Base-by-base conservation (phyloP, 352 stramenopile species). In the Globisporangium abappressorium region DNA sequence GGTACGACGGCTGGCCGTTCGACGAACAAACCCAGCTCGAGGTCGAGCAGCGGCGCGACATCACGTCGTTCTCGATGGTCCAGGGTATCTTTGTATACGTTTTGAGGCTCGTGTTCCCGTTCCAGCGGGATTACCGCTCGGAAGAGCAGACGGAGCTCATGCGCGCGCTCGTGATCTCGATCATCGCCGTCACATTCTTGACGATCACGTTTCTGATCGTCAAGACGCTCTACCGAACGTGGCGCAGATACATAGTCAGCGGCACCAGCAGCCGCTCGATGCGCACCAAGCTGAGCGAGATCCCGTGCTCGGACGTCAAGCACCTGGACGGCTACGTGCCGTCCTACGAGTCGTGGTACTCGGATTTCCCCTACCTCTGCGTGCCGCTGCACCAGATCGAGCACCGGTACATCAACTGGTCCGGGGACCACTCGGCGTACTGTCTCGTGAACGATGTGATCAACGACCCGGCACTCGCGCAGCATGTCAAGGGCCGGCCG, bases 1-100 rank as follows among this genome's bases (percentile, higher is more conserved):
- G 82, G 80, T 93, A 92, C 68, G 82, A 90, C 64, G 83, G 83
- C 46, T 93, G 85, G 85, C 85, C 85, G 5, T 93, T 91, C 53
- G 85, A 93, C 53, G 62, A 66, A 15, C 14, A 46, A 9, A 81
- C 82, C 0, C 49, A 88, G 46, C 56, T 57, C 9, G 71, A 62
- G 0, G 70, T 91, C 24, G 20, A 72, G 2, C 58, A 75, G 41
- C 65, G 77, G 11, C 66, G 71, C 49, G 66, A 77, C 8, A 26
- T 43, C 14, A 26, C 33, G 1, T 38, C 26, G 6, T 22, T 59
- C 26, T 58, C 80, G 57, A 71, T 71, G 14, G 68, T 70, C 20
- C 72, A 56, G 18, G 70, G 66, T n/a, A 69, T 55, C 3, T 56
- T 84, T 30, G 41, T 71, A 11, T 78, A 88, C 20, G 70, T 73